These are phyloP conservation scores for Eimeria zaria DNA, from an alignment of 169 alveolate species.

Conservation along the genomic window DNA sequence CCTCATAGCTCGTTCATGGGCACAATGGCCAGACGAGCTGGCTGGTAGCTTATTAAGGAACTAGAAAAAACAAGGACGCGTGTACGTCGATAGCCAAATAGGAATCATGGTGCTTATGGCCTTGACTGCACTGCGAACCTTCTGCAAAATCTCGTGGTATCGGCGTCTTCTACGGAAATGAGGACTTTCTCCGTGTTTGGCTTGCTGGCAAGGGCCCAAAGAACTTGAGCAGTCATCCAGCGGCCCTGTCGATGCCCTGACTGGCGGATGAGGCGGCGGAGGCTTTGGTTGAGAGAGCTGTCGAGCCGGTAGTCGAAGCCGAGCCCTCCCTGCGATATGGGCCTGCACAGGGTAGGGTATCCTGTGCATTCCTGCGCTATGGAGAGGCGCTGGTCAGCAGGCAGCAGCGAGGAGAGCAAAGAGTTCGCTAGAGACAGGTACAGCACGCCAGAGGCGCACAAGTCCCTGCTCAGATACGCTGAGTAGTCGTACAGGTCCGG, in stretches of 20 bases:
- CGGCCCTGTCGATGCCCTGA: slow-evolving; percentile 78
- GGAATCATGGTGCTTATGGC: not conserved
- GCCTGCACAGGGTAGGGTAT: slow-evolving; percentile 95
- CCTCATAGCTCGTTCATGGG: not conserved
- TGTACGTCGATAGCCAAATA: not conserved
- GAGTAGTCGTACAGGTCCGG: slow-evolving; percentile 91
- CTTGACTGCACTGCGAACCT: not conserved
- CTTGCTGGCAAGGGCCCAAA: slow-evolving; percentile 81
- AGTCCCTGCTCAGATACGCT: slow-evolving; percentile 92
- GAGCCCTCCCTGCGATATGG: slow-evolving; percentile 95
- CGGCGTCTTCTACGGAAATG: slow-evolving; percentile 82
- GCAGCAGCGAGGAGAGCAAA: slow-evolving; percentile 91
- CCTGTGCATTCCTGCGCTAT: slow-evolving; percentile 97
- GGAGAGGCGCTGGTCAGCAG: slow-evolving; percentile 91
- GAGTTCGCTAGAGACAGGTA: slow-evolving; percentile 96
- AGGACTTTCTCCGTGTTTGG: slow-evolving; percentile 80
- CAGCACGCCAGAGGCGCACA: slow-evolving; percentile 91
- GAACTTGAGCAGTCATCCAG: slow-evolving; percentile 69
- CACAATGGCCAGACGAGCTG: not conserved
- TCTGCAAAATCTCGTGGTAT: slow-evolving; percentile 80
- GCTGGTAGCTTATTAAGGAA: not conserved
- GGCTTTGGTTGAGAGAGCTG: slow-evolving; percentile 88
- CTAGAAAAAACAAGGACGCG: not conserved
- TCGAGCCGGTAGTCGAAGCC: slow-evolving; percentile 96
- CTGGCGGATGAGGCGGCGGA: slow-evolving; percentile 80